Conservation (phyloP, 768 basidiomycete genomes). For the Xanthoconium stramineum region DNA sequence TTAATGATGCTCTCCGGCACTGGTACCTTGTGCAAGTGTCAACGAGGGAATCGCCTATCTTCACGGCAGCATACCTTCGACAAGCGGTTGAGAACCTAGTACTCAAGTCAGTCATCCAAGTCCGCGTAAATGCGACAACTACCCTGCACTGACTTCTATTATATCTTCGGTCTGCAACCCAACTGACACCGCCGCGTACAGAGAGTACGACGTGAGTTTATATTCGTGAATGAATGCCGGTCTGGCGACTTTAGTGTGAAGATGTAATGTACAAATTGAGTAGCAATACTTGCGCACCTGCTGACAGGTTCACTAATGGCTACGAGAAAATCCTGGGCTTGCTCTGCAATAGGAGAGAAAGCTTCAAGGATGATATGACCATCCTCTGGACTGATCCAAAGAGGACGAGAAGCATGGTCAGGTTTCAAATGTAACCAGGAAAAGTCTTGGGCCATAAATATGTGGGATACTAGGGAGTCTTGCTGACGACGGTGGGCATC, state of each 20-base stretch:
- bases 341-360: slow-evolving; percentile 95
- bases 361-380: slow-evolving; percentile 95
- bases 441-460: slow-evolving; percentile 84
- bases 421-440: slow-evolving; percentile 82
- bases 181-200: slow-evolving; percentile 98
- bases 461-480: slow-evolving; percentile 73
- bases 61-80: slow-evolving; percentile 51
- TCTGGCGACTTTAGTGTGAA: slow-evolving; percentile 41
- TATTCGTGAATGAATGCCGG: slow-evolving; percentile 99
- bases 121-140: slow-evolving; percentile 13
- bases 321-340: slow-evolving; percentile 97
- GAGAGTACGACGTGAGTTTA: slow-evolving; percentile 95
- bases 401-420: slow-evolving; percentile 87
- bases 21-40: slow-evolving; percentile 60
- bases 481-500: slow-evolving; percentile 70
- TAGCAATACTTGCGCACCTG: slow-evolving; percentile 58
- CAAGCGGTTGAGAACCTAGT: slow-evolving; percentile 72
- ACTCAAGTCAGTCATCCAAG: slow-evolving; percentile 33
- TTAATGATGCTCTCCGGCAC: slow-evolving; percentile 82
- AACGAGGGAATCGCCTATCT: neutral
- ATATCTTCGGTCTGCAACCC: slow-evolving; percentile 98
- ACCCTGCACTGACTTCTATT: slow-evolving; percentile 72
- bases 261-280: slow-evolving; percentile 27
- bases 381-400: slow-evolving; percentile 95
- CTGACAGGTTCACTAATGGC: slow-evolving; percentile 99